Percentiles rank a stretch among this genome's conserved stretches.
Conservation (phyloP, 2,329 filamentous ascomycete species). For the Ceratocystis smalleyi region DNA sequence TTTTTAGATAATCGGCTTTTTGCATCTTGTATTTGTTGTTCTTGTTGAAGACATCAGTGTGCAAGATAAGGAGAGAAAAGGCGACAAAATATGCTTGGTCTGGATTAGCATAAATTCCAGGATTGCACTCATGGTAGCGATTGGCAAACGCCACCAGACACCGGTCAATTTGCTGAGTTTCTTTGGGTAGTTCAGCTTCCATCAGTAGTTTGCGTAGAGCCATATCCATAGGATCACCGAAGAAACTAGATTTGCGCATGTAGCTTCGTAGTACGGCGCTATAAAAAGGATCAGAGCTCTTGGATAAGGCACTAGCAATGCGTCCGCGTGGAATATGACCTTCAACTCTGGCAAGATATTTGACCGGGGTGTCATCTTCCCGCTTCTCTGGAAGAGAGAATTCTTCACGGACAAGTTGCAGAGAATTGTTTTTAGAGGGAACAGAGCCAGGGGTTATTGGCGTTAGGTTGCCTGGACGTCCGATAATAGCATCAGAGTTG, state of each 20-base stretch:
- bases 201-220: slow-evolving; percentile 87
- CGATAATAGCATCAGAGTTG: slow-evolving; percentile 51
- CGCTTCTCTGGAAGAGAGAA: slow-evolving; percentile 59
- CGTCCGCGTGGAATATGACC: slow-evolving; percentile 63
- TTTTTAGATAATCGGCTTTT: slow-evolving; percentile 86
- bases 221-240: slow-evolving; percentile 96
- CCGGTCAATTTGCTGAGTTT: slow-evolving; percentile 94
- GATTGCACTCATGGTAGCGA: slow-evolving; percentile 95
- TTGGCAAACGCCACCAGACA: slow-evolving; percentile 90
- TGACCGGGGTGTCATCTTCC: slow-evolving; percentile 79
- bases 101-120: slow-evolving; percentile 76
- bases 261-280: slow-evolving; percentile 77
- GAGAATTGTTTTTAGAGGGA: slow-evolving; percentile 66
- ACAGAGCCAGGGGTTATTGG: slow-evolving; percentile 53
- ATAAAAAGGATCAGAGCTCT: slow-evolving; percentile 71
- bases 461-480: slow-evolving; percentile 52
- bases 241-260: slow-evolving; percentile 89
- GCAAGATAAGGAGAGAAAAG: slow-evolving; percentile 88
- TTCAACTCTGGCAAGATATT: slow-evolving; percentile 73
- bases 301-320: slow-evolving; percentile 73
- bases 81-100: slow-evolving; percentile 98
- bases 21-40: slow-evolving; percentile 99
- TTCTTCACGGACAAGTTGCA: slow-evolving; percentile 60
- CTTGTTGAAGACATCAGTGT: slow-evolving; percentile 99
- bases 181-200: slow-evolving; percentile 89